Conservation (phyloP, 352 stramenopile species). For the Globisporangium viniferum region DNA sequence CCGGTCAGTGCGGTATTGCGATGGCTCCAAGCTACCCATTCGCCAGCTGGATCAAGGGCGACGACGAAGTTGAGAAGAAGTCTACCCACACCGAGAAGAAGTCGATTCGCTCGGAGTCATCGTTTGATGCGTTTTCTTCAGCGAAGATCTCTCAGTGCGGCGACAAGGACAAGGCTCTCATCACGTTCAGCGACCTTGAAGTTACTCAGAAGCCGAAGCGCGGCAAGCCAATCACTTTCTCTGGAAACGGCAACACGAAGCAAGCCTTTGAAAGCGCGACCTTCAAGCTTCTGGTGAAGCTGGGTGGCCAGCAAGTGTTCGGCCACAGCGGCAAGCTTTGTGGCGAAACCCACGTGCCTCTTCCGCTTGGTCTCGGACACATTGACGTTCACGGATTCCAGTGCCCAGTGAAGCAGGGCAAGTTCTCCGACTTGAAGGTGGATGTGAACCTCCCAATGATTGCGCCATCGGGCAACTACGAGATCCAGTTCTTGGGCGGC, state of each 20-base stretch:
- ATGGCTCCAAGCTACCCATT: conserved; percentile 74
- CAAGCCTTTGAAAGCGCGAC: conserved; percentile 51
- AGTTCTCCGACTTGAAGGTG: conserved; percentile 66
- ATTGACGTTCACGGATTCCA: conserved; percentile 82
- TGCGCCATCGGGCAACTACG: conserved; percentile 74
- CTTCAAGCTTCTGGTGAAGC: conserved; percentile 74
- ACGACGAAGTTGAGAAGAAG: conserved; percentile 10
- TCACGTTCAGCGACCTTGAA: conserved; percentile 67
- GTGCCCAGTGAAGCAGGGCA: conserved; percentile 67
- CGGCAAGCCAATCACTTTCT: conserved; percentile 74
- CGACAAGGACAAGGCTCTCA: conserved; percentile 54
- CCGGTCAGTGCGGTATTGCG: conserved; percentile 73
- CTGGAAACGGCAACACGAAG: conserved; percentile 67
- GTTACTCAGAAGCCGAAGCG: conserved; percentile 63
- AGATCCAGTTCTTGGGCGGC: conserved; percentile 65
- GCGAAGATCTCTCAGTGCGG: conserved; percentile 82
- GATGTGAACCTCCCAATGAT: conserved; percentile 83
- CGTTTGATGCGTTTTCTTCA: conserved; percentile 49
- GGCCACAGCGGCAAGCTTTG: conserved; percentile 71
- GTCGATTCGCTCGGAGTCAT: conserved; percentile 14
- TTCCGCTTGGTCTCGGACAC: conserved; percentile 79
- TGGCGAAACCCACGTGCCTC: conserved; percentile 71
- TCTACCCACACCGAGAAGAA: neutral
- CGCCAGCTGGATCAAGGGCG: conserved; percentile 32
- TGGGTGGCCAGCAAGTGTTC: conserved; percentile 71